Evolutionary conservation across 1,284 basidiomycete genomes (phyloP).

Genomic region (Pyrrhoderma noxium): DNA sequence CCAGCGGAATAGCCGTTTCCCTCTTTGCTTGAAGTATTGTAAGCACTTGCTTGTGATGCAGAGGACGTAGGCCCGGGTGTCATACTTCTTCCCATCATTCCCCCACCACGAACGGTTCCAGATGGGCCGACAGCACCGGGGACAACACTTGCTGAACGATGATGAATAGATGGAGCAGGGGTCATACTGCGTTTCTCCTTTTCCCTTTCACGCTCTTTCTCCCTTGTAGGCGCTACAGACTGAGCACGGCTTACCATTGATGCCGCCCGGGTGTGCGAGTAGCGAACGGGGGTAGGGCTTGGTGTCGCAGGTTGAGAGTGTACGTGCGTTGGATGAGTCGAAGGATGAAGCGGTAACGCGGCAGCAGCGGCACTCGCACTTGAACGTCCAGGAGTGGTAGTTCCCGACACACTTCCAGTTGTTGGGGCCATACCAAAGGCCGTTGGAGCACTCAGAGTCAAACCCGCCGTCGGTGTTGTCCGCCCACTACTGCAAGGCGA

Average conservation of each 20-base stretch:
- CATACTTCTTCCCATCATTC: constrained; percentile 1
- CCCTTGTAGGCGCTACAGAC: constrained; percentile 3
- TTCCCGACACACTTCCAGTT: neutral
- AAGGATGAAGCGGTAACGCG: constrained; percentile 1
- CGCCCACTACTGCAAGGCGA: constrained; percentile 12
- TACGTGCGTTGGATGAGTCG: neutral
- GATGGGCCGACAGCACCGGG: constrained; percentile 5
- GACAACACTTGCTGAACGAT: constrained; percentile 16
- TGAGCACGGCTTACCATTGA: neutral
- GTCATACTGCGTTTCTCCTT: constrained; percentile 5
- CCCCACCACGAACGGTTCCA: neutral
- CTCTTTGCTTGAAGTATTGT: neutral
- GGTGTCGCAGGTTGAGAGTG: neutral
- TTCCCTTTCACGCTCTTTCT: neutral
- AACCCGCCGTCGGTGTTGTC: constrained; percentile 16
- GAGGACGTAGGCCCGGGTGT: constrained; percentile 5
- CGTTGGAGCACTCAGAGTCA: neutral
- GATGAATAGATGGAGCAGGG: constrained; percentile 10
- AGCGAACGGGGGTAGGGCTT: neutral
- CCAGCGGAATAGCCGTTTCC: constrained; percentile 18
- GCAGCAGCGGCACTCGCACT: constrained; percentile 13
- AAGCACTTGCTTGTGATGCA: neutral
- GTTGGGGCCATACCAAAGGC: neutral
- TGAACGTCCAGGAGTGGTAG: constrained; percentile 9
- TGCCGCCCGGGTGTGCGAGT: constrained; percentile 1